Base-by-base conservation (phyloP, 345 rosid species). In the Dimocarpus longan region DNA sequence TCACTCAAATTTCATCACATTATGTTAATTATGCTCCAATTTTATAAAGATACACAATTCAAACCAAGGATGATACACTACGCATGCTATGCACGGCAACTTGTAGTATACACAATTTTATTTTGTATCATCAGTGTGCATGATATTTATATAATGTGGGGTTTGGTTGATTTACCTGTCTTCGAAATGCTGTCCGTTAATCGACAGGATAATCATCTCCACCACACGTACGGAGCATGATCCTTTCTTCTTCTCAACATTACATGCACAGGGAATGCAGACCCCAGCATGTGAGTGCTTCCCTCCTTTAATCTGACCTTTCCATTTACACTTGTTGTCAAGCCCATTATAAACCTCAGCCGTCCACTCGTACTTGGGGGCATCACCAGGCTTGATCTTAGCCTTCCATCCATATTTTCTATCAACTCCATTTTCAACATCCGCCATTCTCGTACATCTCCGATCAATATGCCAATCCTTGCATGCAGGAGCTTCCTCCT, bases 221-320 rank as follows among this genome's bases (percentile, higher is more conserved):
- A 75, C 62, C 63, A 26, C 48, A 26, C 62, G 70, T 18, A 26
- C 3, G 11, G 70, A 46, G 19, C 10, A 26, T 24, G 39, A 37
- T 43, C 54, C 68, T 28, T 74, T 74, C 18, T 4, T n/a, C 52
- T 37, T 57, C 28, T 19, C 66, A 56, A 15, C n/a, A 15, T 15
- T 19, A 56, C 62, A 3, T 56, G 21, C 62, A 18, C 21, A 6
- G 50, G 50, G 11, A 54, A 18, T 16, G 18, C 59, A 54, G 11
- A 46, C 10, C 12, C 50, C 50, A 4, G 66, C 66, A 60, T 22
- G 10, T 21, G 28, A n/a, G 19, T 22, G 37, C n/a, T 1, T 54
- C 59, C 11, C 24, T 60, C 67, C 54, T 59, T 73, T 32, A 73
- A 73, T 73, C 68, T 40, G 67, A 16, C 59, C 59, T 18, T 19